Conservation (phyloP, 208 protist genomes). For the Trypanosoma boissoni region DNA sequence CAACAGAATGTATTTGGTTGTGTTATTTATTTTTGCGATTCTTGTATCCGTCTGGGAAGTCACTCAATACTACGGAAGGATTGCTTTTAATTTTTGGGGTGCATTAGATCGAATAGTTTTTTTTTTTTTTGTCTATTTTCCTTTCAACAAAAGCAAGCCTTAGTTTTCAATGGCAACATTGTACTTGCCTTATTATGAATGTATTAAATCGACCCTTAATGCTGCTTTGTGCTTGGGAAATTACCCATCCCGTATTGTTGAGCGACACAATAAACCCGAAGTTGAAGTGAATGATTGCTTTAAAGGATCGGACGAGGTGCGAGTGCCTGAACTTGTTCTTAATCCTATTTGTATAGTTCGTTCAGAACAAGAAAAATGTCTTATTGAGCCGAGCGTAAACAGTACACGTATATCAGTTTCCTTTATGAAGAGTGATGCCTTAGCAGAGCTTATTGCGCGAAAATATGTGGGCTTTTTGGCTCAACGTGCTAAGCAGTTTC, state of each 20-base stretch:
- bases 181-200: conserved; percentile 91
- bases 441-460: conserved; percentile 93
- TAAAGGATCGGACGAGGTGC: neutral
- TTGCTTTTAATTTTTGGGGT: conserved; percentile 3
- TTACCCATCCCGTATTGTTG: conserved; percentile 95
- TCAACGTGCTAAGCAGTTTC: conserved; percentile 94
- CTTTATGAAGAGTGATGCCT: conserved; percentile 91
- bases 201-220: conserved; percentile 90
- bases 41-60: neutral
- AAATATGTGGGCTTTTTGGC: conserved; percentile 95
- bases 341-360: conserved; percentile 74
- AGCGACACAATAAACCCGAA: conserved; percentile 98
- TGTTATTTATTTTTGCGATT: conserved; percentile 10
- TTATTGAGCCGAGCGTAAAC: conserved; percentile 95
- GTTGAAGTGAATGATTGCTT: conserved; percentile 80
- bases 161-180: conserved; percentile 20
- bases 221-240: conserved; percentile 96
- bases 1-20: neutral
- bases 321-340: conserved; percentile 76
- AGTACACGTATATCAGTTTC: conserved; percentile 93
- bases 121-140: conserved; percentile 18
- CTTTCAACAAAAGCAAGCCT: neutral
- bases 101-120: conserved; percentile 6
- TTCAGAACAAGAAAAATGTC: conserved; percentile 80
- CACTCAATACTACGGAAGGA: neutral